Evolutionary conservation across 2,329 filamentous ascomycete genomes (phyloP).

Genomic region (Talaromyces sp.): DNA sequence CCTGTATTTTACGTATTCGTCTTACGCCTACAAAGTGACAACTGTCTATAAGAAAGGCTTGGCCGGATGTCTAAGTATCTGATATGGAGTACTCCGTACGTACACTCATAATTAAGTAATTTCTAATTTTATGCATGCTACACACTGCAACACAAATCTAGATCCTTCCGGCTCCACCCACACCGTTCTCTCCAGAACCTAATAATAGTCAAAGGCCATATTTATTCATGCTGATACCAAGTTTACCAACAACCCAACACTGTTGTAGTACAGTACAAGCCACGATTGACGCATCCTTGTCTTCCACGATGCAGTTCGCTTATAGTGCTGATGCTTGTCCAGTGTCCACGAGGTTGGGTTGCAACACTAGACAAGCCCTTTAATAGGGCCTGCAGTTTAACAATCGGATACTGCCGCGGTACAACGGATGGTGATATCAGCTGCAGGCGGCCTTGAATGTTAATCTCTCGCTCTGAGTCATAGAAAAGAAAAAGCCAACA

Average conservation of each 20-base stretch:
- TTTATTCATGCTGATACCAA: background rate
- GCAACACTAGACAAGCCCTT: background rate
- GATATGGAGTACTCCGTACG: too few species aligned
- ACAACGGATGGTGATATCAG: background rate
- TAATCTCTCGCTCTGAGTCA: background rate
- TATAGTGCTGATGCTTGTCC: background rate
- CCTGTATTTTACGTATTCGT: background rate
- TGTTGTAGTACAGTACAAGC: background rate
- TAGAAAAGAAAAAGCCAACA: background rate
- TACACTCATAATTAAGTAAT: too few species aligned
- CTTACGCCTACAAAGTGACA: background rate
- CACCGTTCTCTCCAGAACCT: background rate
- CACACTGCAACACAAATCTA: background rate
- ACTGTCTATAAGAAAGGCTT: too few species aligned
- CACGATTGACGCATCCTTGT: background rate
- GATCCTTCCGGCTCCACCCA: background rate
- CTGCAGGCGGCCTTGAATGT: background rate
- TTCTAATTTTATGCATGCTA: background rate
- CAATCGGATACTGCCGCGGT: background rate
- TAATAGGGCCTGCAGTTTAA: background rate
- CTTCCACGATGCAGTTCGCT: background rate
- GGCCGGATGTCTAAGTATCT: too few species aligned
- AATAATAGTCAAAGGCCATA: background rate
- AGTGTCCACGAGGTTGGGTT: background rate
- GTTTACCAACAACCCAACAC: background rate